Evolutionary conservation across 495 filamentous ascomycete species (phyloP), one percentile per base, ranked within the genome.

Genomic region (Lichenothelia convexa): DNA sequence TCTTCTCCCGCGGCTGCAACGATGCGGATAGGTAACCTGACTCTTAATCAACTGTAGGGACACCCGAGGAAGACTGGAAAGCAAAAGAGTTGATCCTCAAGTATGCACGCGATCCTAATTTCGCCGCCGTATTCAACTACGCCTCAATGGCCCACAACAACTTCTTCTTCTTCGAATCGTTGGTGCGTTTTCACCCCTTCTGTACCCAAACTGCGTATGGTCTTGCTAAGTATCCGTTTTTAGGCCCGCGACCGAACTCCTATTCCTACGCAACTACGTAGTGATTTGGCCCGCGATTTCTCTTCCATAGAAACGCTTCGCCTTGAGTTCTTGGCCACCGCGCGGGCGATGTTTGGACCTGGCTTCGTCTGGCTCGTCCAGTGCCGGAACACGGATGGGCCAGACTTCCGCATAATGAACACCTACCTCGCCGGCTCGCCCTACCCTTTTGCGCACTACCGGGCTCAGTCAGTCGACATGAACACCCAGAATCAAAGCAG

Each of bases 71-170:
- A 40, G 52, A 68, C 42, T 50, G 61, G 40, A 57, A 66, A 21
- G 54, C 70, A 21, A 70, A 80, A 60, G 60, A 73, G 22, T 71
- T 93, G 55, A 50, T 83, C 48, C 60, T 91, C 51, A 63, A 67
- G 42, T 77, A 75, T 45, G 81, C 89, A 34, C 78, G 83, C 48
- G 71, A 87, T 42, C 71, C 85, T 21, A 62, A 69, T 37, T 61
- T 67, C 42, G 89, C 91, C 29, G 60, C 71, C 40, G 61, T 78
- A 43, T 97, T 97, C 71, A 97, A 97, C 66, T 71, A 87, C 50
- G 89, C 89, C 52, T 85, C 77, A 43, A 92, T 92, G 78, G 81
- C 84, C 38, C 75, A 80, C 63, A 94, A 95, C 70, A 94, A 94
- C 65, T 73, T 89, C 57, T 80, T 89, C 60, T 95, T 93, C 74